These are phyloP conservation scores for Casuarina glauca DNA, from an alignment of 306 rosid species.

Conservation along the genomic window DNA sequence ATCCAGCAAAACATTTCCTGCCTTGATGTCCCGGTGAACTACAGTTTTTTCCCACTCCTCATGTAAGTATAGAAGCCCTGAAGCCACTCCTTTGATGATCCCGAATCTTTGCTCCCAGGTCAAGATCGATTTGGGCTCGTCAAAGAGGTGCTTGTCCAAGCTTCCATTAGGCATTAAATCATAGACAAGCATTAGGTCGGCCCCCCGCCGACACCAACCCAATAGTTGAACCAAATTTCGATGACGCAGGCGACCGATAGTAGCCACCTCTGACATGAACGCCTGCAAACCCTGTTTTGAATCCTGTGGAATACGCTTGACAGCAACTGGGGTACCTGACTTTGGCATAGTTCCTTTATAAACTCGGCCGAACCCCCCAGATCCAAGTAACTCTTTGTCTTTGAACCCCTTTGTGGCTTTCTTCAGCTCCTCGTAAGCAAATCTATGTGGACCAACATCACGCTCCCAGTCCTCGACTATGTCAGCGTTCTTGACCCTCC, in stretches of 20 bases:
- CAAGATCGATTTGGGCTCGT: conserved; percentile 24
- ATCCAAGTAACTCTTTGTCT: conserved; percentile 53
- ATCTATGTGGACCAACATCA: conserved; percentile 63
- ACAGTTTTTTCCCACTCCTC: conserved; percentile 68
- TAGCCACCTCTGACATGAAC: conserved; percentile 53
- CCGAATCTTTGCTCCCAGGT: conserved; percentile 58
- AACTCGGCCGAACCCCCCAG: conserved; percentile 65
- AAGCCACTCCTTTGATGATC: conserved; percentile 57
- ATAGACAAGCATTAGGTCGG: conserved; percentile 49
- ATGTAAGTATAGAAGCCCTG: conserved; percentile 50
- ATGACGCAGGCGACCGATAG: conserved; percentile 59
- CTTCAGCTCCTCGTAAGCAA: conserved; percentile 47
- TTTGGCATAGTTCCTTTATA: conserved; percentile 49
- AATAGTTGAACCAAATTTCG: conserved; percentile 54
- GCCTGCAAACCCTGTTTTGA: conserved; percentile 57
- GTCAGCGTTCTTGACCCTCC: conserved; percentile 36
- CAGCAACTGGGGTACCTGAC: conserved; percentile 44
- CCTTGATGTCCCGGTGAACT: conserved; percentile 64
- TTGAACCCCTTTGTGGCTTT: conserved; percentile 49
- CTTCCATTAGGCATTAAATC: conserved; percentile 65
- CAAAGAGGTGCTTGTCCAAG: conserved; percentile 54
- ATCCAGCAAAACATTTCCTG: conserved; percentile 58
- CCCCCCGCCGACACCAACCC: conserved; percentile 58
- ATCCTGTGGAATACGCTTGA: conserved; percentile 54
- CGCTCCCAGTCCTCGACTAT: conserved; percentile 60